A percentile compares a stretch with the other conserved stretches of the same genome.
phyloP scores from a whole-genome alignment of 257 asterid genomes.

The Solanum chiquidenum region DNA sequence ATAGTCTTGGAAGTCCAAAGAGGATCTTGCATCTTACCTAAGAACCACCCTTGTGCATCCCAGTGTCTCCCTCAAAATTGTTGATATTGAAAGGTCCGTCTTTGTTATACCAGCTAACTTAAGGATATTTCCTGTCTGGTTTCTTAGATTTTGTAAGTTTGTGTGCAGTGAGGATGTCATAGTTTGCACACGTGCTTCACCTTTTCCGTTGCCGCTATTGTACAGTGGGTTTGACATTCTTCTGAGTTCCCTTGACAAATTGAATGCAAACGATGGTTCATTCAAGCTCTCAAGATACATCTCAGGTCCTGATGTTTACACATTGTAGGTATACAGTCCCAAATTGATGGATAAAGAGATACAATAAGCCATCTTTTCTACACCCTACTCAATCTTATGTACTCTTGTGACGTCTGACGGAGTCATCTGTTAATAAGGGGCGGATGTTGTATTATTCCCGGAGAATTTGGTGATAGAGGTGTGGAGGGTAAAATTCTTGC shows the following conservation, averaged over 20 bases:
- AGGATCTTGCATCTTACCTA: slow-evolving; percentile 67
- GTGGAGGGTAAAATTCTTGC: too few species aligned
- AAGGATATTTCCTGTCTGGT: neutral
- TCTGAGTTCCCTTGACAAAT: slow-evolving; percentile 27
- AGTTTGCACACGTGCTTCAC: slow-evolving; percentile 43
- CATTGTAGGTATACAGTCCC: neutral
- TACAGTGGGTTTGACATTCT: slow-evolving; percentile 55
- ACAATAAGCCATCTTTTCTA: neutral
- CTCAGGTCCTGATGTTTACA: slow-evolving; percentile 50
- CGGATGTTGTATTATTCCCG: too few species aligned
- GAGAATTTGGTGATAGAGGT: too few species aligned
- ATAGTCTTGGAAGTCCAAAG: slow-evolving; percentile 38
- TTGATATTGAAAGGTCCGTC: slow-evolving; percentile 64
- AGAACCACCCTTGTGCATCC: slow-evolving; percentile 70
- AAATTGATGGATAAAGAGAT: neutral
- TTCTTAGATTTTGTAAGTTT: slow-evolving; percentile 10
- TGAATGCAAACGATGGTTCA: slow-evolving; percentile 39
- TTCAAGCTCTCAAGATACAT: slow-evolving; percentile 67
- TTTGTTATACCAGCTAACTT: slow-evolving; percentile 9
- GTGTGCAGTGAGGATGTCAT: slow-evolving; percentile 58
- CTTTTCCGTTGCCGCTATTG: slow-evolving; percentile 63
- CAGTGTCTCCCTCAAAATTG: slow-evolving; percentile 51
- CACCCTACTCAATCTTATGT: neutral
- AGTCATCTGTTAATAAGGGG: too few species aligned
- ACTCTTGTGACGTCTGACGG: too few species aligned